Conservation (phyloP, 2,329 filamentous ascomycete species). For the Herpotrichia juniperi region DNA sequence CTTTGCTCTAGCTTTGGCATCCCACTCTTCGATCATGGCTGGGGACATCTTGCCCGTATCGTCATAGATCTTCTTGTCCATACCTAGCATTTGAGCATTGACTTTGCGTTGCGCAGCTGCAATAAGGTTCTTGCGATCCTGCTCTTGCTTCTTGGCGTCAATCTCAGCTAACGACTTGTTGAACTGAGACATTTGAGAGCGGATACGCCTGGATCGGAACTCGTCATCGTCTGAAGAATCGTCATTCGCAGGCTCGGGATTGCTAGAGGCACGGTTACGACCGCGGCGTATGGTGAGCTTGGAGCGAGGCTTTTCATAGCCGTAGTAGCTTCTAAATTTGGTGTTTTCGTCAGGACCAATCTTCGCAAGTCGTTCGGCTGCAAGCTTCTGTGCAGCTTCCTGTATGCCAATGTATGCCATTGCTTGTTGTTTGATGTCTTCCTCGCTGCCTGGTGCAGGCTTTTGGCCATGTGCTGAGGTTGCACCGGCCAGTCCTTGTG, state of each 20-base stretch:
- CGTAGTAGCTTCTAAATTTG: conserved; percentile 79
- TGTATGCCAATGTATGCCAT: conserved; percentile 70
- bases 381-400: conserved; percentile 84
- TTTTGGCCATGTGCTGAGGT: conserved; percentile 39
- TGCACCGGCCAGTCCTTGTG: conserved; percentile 41
- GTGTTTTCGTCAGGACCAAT: conserved; percentile 73
- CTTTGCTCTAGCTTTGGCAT: conserved; percentile 73
- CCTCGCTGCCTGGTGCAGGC: conserved; percentile 36
- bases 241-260: conserved; percentile 59
- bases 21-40: conserved; percentile 76
- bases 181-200: conserved; percentile 79
- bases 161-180: conserved; percentile 70
- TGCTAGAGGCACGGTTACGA: conserved; percentile 69
- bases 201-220: conserved; percentile 73
- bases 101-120: conserved; percentile 86
- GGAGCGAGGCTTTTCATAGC: conserved; percentile 59
- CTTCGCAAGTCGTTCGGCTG: conserved; percentile 80
- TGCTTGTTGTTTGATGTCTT: conserved; percentile 60
- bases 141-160: conserved; percentile 74
- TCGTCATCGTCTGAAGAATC: conserved; percentile 63
- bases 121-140: conserved; percentile 76
- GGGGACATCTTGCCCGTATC: conserved; percentile 77
- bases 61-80: conserved; percentile 80
- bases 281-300: conserved; percentile 59
- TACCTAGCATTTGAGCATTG: conserved; percentile 74